Conservation (phyloP, 768 basidiomycete species). For the Naematelia aurantialba region DNA sequence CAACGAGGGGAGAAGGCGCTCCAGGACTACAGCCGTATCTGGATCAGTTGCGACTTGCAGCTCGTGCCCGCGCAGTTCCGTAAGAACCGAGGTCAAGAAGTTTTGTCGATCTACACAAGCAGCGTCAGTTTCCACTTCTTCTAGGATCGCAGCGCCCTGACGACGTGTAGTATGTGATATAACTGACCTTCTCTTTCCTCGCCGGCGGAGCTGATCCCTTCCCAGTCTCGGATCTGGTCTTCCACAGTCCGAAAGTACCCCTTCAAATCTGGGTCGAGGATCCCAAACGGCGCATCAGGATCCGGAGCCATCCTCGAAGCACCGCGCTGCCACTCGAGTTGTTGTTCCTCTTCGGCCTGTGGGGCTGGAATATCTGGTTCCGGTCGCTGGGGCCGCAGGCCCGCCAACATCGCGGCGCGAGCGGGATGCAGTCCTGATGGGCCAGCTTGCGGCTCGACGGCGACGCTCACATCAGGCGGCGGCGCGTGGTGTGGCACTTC, state of each 20-base stretch:
- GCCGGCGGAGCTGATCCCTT: conserved; percentile 51
- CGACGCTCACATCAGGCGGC: conserved; percentile 5
- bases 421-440: conserved; percentile 41
- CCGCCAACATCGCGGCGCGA: conserved; percentile 26
- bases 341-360: conserved; percentile 4
- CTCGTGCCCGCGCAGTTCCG: conserved; percentile 83
- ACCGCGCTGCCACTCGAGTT: conserved; percentile 19
- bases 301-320: conserved; percentile 18
- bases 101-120: conserved; percentile 61
- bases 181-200: conserved; percentile 53
- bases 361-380: background rate
- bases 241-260: conserved; percentile 90
- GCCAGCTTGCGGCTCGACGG: conserved; percentile 17
- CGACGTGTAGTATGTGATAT: background rate
- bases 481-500: too few relatives aligned
- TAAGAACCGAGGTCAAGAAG: conserved; percentile 76
- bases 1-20: conserved; percentile 87
- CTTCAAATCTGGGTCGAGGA: conserved; percentile 82
- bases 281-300: conserved; percentile 78
- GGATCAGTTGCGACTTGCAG: conserved; percentile 86
- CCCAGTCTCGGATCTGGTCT: conserved; percentile 81
- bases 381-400: conserved; percentile 1
- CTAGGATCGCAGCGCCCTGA: too few relatives aligned
- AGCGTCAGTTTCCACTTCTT: conserved; percentile 1
- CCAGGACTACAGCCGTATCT: conserved; percentile 84